phyloP scores from a whole-genome alignment of 2,329 filamentous ascomycete species.

The Claviceps monticola region DNA sequence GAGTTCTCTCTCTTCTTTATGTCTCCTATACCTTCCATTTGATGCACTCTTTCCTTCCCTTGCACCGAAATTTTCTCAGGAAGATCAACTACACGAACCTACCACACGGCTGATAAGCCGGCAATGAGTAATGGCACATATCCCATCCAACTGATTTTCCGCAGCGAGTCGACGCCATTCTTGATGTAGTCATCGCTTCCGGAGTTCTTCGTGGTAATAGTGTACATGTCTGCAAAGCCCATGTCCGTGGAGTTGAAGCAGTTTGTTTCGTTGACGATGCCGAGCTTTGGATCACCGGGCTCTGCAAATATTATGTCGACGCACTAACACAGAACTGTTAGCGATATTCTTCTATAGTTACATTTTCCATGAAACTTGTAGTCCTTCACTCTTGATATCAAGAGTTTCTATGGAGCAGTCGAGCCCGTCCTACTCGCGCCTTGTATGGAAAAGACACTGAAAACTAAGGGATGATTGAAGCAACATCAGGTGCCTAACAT shows the following conservation, averaged over 20 bases:
- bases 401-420: too few relatives aligned
- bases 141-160: conserved; percentile 18
- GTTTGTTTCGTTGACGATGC: conserved; percentile 63
- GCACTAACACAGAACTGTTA: conserved; percentile 42
- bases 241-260: conserved; percentile 80
- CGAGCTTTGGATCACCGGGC: conserved; percentile 51
- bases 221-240: conserved; percentile 65
- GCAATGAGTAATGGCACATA: conserved; percentile 28
- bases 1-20: not conserved
- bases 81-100: conserved; percentile 2
- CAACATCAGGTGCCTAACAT: conserved; percentile 20
- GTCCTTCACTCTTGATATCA: too few relatives aligned
- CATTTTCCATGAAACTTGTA: too few relatives aligned
- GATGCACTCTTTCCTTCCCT: not conserved
- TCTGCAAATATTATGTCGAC: conserved; percentile 89
- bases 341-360: not conserved
- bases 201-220: conserved; percentile 38
- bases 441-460: not conserved
- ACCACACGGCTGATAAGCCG: conserved; percentile 26
- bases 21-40: too few relatives aligned
- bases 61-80: not conserved
- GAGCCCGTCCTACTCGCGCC: not conserved
- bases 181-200: conserved; percentile 20
- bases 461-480: not conserved
- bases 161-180: conserved; percentile 14